Base-by-base conservation (phyloP, 139 green algal genomes). In the Deuterostichococcus epilithicus region DNA sequence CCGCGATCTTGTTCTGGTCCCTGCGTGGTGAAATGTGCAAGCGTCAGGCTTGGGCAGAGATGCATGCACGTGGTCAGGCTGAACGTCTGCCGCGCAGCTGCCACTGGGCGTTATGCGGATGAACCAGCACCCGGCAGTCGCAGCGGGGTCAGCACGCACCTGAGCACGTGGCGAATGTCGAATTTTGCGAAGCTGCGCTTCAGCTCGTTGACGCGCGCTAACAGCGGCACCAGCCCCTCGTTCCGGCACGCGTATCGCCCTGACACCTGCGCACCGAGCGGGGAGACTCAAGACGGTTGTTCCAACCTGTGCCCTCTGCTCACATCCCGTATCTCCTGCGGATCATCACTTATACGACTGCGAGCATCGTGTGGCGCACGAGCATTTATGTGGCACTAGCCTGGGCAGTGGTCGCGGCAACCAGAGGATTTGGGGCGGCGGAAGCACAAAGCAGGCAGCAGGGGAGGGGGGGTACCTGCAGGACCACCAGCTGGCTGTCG, bases 401-500 rank as follows among this genome's bases (percentile, higher is more conserved):
- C 8, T 23, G 42, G 42, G 8, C 42, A 52, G 8, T 52, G 42
- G 13, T 13, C 13, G 42, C 8, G 42, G 42, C n/a, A n/a, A n/a
- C n/a, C n/a, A n/a, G n/a, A n/a, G n/a, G n/a, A n/a, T n/a, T n/a
- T n/a, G n/a, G n/a, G n/a, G n/a, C n/a, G n/a, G n/a, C n/a, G n/a
- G n/a, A n/a, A n/a, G n/a, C n/a, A n/a, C n/a, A n/a, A n/a, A n/a
- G n/a, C n/a, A n/a, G n/a, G n/a, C n/a, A 33, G 78, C 44, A 70
- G 26, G 8, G 28, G 59, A 34, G 5, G 30, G 1, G 18, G 38
- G 10, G 20, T 72, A 88, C 75, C 84, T 88, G 84, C 2, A 75
- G 75, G 26, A 90, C 68, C 13, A 91, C 70, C n/a, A 91, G 80
- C 22, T 76, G 74, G 68, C 77, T 86, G 85, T 91, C 86, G 1